Evolutionary conservation across 805 yeast species (phyloP).

Genomic region (Hanseniaspora lindneri): DNA sequence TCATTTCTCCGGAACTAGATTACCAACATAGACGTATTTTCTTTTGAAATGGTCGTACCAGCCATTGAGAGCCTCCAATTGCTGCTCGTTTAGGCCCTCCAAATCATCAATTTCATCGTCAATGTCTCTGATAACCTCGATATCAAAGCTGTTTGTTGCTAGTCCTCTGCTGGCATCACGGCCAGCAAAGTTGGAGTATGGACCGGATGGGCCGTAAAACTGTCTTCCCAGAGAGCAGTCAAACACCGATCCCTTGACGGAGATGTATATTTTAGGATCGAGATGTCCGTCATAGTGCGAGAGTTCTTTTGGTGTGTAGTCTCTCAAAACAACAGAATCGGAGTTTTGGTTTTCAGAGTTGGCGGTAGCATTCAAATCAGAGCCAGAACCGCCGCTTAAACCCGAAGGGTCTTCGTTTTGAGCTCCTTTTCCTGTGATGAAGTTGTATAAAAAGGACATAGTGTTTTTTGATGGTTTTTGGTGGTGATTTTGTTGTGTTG

Average conservation of each 20-base stretch:
- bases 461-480: too few relatives aligned
- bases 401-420: conserved; percentile 30
- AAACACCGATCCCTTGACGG: conserved; percentile 73
- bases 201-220: conserved; percentile 94
- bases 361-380: conserved; percentile 19
- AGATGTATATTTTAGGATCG: conserved; percentile 68
- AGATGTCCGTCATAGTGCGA: conserved; percentile 71
- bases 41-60: conserved; percentile 77
- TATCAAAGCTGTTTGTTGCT: conserved; percentile 77
- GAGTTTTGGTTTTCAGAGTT: conserved; percentile 17
- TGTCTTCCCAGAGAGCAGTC: conserved; percentile 70
- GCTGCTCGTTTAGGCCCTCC: conserved; percentile 46
- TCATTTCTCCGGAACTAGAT: conserved; percentile 37
- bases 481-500: too few relatives aligned
- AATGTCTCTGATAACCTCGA: conserved; percentile 49
- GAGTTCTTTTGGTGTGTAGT: conserved; percentile 63
- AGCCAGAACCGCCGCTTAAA: too few relatives aligned
- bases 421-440: conserved; percentile 27
- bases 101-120: conserved; percentile 70
- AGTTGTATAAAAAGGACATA: conserved; percentile 29
- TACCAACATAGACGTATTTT: conserved; percentile 76
- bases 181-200: conserved; percentile 89
- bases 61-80: conserved; percentile 55
- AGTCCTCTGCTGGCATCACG: conserved; percentile 90
- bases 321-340: conserved; percentile 34